Evolutionary conservation across 257 asterid species (phyloP), one percentile per base, ranked within the genome.

Genomic region (Scutellaria baicalensis): DNA sequence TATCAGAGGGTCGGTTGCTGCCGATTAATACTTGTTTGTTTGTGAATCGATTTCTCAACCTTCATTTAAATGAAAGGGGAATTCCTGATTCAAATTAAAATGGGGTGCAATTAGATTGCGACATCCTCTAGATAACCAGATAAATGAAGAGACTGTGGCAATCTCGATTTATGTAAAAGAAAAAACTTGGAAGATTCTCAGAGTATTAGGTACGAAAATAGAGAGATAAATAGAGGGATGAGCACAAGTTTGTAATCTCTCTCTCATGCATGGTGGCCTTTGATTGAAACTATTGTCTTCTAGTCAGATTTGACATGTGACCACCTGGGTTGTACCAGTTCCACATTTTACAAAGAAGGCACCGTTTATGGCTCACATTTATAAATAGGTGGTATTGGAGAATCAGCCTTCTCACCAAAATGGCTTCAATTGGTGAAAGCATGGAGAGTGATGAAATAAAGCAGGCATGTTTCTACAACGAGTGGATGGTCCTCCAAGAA

Each of bases 401-500:
- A 1, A 11, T 14, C 36, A 13, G 31, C n/a, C 7, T 12, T 20
- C 14, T 23, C 38, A 71, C 0, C 36, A 33, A 62, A 60, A 72
- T 68, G 81, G 62, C 71, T 38, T 1, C 67, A 4, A 54, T 44
- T 54, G 69, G 43, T 10, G 70, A 58, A 38, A 70, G 36, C 59
- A 23, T 64, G 59, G 71, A 59, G 31, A 64, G 52, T 54, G 73
- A 72, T 72, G 66, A 64, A 33, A n/a, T 1, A 35, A 76, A 35
- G 27, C 76, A 75, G 71, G 54, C 40, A 31, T 69, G 72, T 3
- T 12, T 74, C 40, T 72, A 80, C 36, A 47, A 65, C 2, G 67
- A 73, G 7, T 80, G 82, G 84, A 68, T 76, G 76, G 21, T 12
- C 33, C 75, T 84, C 31, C 86, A 81, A 18, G 70, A 70, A 40